Conservation (phyloP, 2,329 filamentous ascomycete species). For the Botryotinia calthae region DNA sequence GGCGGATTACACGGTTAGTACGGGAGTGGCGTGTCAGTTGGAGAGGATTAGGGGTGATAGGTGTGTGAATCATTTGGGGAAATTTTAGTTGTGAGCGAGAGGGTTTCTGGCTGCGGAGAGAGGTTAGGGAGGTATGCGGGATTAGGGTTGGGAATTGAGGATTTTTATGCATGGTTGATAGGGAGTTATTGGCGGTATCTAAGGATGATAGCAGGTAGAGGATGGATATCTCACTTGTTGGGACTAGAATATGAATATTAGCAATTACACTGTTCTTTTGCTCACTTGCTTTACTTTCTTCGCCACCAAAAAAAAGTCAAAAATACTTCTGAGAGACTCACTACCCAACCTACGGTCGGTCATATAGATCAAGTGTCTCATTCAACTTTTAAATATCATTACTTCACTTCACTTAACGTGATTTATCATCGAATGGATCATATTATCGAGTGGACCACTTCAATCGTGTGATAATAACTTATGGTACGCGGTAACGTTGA, state of each 20-base stretch:
- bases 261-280: neutral
- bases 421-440: no score
- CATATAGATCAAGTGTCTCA: no score
- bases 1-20: neutral
- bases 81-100: neutral
- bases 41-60: neutral
- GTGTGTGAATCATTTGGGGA: neutral
- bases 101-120: no score
- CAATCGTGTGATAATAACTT: no score
- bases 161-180: neutral
- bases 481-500: no score
- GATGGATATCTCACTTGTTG: neutral
- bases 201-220: neutral
- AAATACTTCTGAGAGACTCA: neutral
- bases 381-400: no score
- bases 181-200: no score
- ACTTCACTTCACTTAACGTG: no score
- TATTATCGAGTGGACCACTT: no score
- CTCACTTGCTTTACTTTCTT: neutral
- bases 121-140: neutral
- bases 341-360: neutral
- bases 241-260: neutral
- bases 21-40: neutral
- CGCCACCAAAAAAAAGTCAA: neutral
- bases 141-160: neutral